Base-by-base conservation (phyloP, 2,329 filamentous ascomycete genomes). In the Aspergillus fischeri region DNA sequence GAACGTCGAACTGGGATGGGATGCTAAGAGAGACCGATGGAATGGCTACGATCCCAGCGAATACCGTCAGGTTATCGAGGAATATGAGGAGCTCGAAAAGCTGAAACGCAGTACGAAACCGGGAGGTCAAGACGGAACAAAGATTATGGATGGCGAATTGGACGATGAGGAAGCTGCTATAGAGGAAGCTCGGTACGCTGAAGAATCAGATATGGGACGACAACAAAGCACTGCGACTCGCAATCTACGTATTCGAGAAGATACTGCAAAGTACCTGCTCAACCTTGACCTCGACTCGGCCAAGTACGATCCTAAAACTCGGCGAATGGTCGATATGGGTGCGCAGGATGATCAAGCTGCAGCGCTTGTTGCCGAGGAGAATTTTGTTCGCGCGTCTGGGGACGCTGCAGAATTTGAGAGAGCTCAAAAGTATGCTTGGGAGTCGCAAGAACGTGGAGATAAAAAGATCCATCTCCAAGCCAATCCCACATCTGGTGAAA, bases 1-100 rank as follows among this genome's bases (percentile, higher is more conserved):
- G 70, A 87, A 96, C 55, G 87, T 97, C 17, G 86, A 90, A 49
- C 78, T 97, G 50, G 91, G 92, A 3, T 99, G 93, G 91, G 95
- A 99, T 74, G 94, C 94, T 24, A 99, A 99, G 79, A 84, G 94
- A 65, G 94, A 99, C 78, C 86, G 93, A 47, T 99, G 94, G 93
- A 97, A 97, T 71, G 93, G 93, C n/a, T 99, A 96, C 75, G 92
- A 97, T 72, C 80, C 92, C 1, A 86, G 84, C 63, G 90, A 97
- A 73, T 97, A 96, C 72, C 83, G 85, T 59, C 81, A 85, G 59
- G 90, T 97, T n/a, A 86, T 97, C 44, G 87, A 96, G 52, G 91
- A 96, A 66, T 96, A 90, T 74, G 88, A 94, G 61, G 85, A 93
- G 70, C 79, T 97, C 73, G 93, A 97, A 71, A 85, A 88, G 63